Evolutionary conservation across 768 basidiomycete species (phyloP), one percentile per base, ranked within the genome.

Genomic region (Tylopilus cervinicoccineus): DNA sequence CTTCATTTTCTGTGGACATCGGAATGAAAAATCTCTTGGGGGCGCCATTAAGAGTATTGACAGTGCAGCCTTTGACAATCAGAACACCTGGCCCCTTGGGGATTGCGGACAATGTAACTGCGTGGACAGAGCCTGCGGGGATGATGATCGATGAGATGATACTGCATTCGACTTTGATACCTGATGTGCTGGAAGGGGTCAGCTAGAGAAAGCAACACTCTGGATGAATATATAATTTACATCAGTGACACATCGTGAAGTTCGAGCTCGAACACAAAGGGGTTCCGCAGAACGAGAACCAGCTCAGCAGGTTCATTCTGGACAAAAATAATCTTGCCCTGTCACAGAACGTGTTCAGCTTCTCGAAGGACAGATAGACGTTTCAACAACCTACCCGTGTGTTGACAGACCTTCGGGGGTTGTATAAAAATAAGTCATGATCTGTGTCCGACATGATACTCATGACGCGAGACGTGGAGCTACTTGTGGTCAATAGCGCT

Each of bases 251-350:
- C 64, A 56, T 81, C 83, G 49, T 90, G 83, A 16, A 98, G 68
- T 53, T 97, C 93, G 12, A 99, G 74, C 52, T 94, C 91, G 65
- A 98, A 95, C 4, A 90, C 79, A 65, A 86, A 95, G 2, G 93
- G 91, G 65, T 99, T 99, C 48, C 83, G 81, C n/a, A 99, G 68
- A 19, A 86, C 84, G 38, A 98, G 72, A 8, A 83, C 76, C 56
- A 97, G 78, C 57, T 98, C 93, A 26, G 93, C 70, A 4, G 70
- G 67, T 64, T 98, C 96, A 55, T 85, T 85, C 63, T 89, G 88
- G 1, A 93, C 88, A 13, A 93, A 76, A 12, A 87, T 59, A 0
- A 78, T 71, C 72, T 81, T 78, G 7, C 71, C 75, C 82, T 85
- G 51, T 27, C 14, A 41, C 22, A 29, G 20, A 31, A 22, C 19